phyloP scores from a whole-genome alignment of 805 yeast species.

The Wickerhamiella azymoides region DNA sequence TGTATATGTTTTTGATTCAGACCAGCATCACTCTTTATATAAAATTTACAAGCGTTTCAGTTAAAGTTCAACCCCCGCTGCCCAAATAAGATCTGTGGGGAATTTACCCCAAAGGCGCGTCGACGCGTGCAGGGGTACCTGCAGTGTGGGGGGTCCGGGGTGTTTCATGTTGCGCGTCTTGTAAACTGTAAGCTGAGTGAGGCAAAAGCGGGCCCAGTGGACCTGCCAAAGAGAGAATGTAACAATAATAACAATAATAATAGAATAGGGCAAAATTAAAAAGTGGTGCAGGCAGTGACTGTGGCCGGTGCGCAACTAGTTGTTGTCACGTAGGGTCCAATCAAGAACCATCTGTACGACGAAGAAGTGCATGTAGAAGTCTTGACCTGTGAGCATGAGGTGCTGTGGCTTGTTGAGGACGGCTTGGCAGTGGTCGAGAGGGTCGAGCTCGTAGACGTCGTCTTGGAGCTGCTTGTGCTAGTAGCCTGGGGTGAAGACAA shows the following conservation, averaged over 20 bases:
- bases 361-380: not conserved
- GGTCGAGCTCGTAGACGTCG: not conserved
- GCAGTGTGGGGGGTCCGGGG: not conserved
- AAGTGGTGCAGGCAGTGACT: not conserved
- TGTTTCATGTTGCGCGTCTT: not conserved
- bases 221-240: too few relatives aligned
- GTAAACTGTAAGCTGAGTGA: too few relatives aligned
- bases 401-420: not conserved
- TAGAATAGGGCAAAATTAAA: not conserved
- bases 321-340: not conserved
- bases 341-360: not conserved
- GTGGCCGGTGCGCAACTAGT: not conserved
- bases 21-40: not conserved
- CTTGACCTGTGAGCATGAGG: not conserved
- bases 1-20: too few relatives aligned
- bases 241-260: not conserved
- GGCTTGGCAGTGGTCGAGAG: not conserved
- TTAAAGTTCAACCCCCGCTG: too few relatives aligned
- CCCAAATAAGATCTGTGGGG: too few relatives aligned
- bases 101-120: too few relatives aligned
- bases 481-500: too few relatives aligned
- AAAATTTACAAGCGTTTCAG: too few relatives aligned
- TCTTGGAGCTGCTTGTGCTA: too few relatives aligned
- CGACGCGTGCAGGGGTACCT: not conserved
- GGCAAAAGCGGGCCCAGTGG: too few relatives aligned